These are phyloP conservation scores for Colletotrichum sojae DNA, from an alignment of 2,329 filamentous ascomycete species.

Conservation along the genomic window DNA sequence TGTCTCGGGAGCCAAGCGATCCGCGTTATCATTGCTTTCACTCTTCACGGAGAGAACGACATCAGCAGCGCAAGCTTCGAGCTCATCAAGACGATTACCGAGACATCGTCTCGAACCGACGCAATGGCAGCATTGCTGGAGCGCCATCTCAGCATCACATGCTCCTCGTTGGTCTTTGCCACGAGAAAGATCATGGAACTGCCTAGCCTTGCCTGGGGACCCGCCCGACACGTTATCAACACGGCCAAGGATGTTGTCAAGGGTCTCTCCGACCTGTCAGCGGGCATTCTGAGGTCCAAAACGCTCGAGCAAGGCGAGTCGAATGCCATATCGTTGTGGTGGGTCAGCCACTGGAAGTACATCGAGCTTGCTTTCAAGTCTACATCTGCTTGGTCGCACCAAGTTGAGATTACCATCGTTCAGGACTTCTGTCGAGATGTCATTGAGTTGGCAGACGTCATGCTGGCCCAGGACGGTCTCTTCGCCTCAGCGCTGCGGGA, in stretches of 20 bases:
- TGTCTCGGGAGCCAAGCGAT: constrained; percentile 78
- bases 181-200: constrained; percentile 51
- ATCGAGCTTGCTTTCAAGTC: constrained; percentile 83
- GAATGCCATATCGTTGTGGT: constrained; percentile 80
- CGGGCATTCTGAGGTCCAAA: constrained; percentile 69
- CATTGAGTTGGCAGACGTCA: constrained; percentile 91
- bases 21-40: constrained; percentile 81
- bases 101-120: constrained; percentile 62
- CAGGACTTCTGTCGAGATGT: constrained; percentile 94
- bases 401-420: constrained; percentile 83
- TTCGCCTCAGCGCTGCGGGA: constrained; percentile 77
- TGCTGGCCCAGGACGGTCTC: constrained; percentile 88
- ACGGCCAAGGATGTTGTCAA: constrained; percentile 70
- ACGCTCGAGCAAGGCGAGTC: constrained; percentile 73
- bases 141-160: constrained; percentile 58
- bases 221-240: constrained; percentile 70
- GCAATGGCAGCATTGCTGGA: constrained; percentile 64
- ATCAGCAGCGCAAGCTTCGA: constrained; percentile 86
- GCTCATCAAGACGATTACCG: constrained; percentile 85
- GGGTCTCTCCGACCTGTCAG: constrained; percentile 68
- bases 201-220: constrained; percentile 65
- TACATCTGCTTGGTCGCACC: constrained; percentile 86
- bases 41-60: constrained; percentile 84
- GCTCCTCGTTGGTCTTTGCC: constrained; percentile 59
- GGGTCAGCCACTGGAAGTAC: constrained; percentile 87